Evolutionary conservation across 2,329 filamentous ascomycete species (phyloP).

Genomic region (Neurospora sp.): DNA sequence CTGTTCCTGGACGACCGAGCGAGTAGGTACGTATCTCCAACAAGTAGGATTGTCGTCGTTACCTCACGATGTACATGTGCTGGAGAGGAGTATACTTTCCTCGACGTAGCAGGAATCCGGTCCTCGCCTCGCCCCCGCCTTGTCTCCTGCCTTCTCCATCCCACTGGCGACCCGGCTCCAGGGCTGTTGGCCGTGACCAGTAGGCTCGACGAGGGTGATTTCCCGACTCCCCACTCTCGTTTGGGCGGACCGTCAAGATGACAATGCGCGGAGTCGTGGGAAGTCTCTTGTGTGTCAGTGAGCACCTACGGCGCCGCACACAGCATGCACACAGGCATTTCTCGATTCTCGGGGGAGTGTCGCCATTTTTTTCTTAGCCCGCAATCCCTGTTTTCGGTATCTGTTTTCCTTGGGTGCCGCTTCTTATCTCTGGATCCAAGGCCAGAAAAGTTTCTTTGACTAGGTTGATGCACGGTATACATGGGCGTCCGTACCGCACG

Average conservation of each 20-base stretch:
- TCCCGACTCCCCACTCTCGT: not conserved
- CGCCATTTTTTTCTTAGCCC: not conserved
- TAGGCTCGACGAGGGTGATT: not conserved
- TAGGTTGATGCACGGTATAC: not conserved
- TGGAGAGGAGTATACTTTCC: not conserved
- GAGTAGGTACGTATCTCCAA: not conserved
- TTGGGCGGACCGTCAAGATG: not conserved
- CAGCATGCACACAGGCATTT: not conserved
- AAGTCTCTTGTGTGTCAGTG: not conserved
- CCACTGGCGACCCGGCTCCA: not conserved
- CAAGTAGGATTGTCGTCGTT: not conserved
- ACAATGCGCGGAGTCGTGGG: not conserved
- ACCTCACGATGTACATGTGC: not conserved
- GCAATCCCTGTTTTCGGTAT: not conserved
- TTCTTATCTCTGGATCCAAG: not conserved
- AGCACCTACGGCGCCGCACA: not conserved
- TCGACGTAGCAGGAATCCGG: not conserved
- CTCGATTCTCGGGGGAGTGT: not conserved
- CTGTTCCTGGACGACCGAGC: not conserved
- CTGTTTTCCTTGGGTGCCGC: not conserved
- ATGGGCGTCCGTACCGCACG: not conserved
- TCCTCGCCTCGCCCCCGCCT: not conserved
- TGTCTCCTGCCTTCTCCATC: not conserved
- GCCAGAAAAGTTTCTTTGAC: not conserved
- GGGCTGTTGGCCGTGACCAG: not conserved